These are phyloP conservation scores for Candida parachauliodes DNA, from an alignment of 805 yeast species.

Conservation along the genomic window DNA sequence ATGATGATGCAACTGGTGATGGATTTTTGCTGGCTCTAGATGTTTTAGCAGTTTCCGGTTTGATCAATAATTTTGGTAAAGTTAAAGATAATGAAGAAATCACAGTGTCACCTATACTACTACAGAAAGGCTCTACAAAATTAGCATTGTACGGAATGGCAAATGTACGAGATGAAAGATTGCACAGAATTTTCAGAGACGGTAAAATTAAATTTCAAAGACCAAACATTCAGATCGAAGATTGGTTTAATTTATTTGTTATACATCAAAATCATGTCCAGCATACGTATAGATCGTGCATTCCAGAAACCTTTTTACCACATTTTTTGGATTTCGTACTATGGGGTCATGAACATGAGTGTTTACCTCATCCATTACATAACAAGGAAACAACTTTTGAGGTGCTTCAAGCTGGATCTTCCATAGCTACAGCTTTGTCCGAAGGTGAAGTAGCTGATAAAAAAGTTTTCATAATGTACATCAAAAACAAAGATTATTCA, in stretches of 20 bases:
- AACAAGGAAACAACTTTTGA: slow-evolving; percentile 64
- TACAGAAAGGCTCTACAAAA: slow-evolving; percentile 79
- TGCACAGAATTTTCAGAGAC: slow-evolving; percentile 76
- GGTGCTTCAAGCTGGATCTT: slow-evolving; percentile 89
- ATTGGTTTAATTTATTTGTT: slow-evolving; percentile 82
- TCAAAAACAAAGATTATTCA: slow-evolving; percentile 54
- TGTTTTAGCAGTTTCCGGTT: slow-evolving; percentile 72
- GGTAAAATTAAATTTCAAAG: slow-evolving; percentile 75
- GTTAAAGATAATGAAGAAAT: slow-evolving; percentile 73
- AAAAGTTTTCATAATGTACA: slow-evolving; percentile 65
- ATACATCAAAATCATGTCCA: slow-evolving; percentile 90
- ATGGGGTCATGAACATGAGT: slow-evolving; percentile 99
- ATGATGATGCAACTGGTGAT: slow-evolving; percentile 93
- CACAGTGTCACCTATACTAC: slow-evolving; percentile 67
- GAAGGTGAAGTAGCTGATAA: slow-evolving; percentile 81
- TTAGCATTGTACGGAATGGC: slow-evolving; percentile 87
- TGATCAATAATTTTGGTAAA: slow-evolving; percentile 87
- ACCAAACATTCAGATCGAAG: slow-evolving; percentile 54
- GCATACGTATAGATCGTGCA: slow-evolving; percentile 73
- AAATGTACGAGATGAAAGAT: slow-evolving; percentile 83
- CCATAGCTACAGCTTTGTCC: slow-evolving; percentile 85
- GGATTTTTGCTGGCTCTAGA: slow-evolving; percentile 83
- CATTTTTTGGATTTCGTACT: slow-evolving; percentile 74
- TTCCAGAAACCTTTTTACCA: slow-evolving; percentile 85
- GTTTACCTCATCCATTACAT: slow-evolving; percentile 64